Conservation (phyloP, 2,329 filamentous ascomycete species). For the Diaporthe citri region DNA sequence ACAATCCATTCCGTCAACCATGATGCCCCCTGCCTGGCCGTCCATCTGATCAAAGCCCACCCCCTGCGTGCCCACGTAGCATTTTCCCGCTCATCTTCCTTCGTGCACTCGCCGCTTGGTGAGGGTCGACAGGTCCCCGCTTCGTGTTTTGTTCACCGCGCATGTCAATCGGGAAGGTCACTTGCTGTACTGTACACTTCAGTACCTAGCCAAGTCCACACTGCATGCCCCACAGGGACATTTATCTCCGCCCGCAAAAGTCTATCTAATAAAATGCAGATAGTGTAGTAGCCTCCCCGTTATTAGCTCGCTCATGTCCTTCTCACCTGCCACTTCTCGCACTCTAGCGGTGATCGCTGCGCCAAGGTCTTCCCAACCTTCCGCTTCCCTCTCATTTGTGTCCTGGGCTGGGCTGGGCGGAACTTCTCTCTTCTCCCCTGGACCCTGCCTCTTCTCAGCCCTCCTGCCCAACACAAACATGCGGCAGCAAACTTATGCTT, state of each 20-base stretch:
- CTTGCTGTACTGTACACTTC: background rate
- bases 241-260: conserved; percentile 13
- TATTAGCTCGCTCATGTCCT: conserved; percentile 17
- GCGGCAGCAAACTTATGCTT: background rate
- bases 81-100: background rate
- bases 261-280: conserved; percentile 2
- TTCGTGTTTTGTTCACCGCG: conserved; percentile 13
- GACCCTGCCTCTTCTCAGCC: background rate
- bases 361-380: conserved; percentile 24
- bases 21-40: background rate
- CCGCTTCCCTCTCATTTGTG: background rate
- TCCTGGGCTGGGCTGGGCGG: background rate
- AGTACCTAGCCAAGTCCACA: background rate
- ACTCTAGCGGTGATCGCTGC: background rate
- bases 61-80: conserved; percentile 2
- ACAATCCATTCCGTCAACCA: conserved; percentile 7
- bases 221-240: conserved; percentile 22
- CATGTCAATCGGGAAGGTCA: conserved; percentile 25
- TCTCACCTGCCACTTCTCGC: conserved; percentile 25
- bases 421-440: background rate
- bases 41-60: background rate
- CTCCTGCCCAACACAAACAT: background rate
- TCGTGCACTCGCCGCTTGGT: background rate
- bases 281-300: conserved; percentile 2
- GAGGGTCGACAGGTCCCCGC: conserved; percentile 16